Conservation (phyloP, 352 stramenopile species). For the Globisporangium megalacanthum region DNA sequence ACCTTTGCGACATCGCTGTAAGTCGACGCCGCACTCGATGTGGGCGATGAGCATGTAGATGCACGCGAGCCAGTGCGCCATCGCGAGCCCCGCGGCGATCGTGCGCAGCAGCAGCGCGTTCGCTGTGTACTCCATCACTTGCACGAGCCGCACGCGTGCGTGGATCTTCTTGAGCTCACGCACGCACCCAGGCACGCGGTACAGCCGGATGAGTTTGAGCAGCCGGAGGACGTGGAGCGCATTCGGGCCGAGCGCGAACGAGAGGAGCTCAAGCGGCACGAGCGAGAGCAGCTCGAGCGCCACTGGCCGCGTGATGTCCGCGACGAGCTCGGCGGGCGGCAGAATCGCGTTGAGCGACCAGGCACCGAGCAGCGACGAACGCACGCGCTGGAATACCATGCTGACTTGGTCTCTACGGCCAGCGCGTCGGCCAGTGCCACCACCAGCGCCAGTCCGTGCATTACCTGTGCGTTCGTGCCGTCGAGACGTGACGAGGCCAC, state of each 20-base stretch:
- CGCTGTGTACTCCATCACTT: constrained; percentile 50
- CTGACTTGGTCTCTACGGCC: constrained; percentile 1
- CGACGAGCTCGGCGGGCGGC: constrained; percentile 18
- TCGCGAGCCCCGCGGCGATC: constrained; percentile 31
- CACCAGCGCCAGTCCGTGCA: constrained; percentile 8
- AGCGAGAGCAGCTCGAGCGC: constrained; percentile 40
- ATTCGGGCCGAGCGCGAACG: constrained; percentile 34
- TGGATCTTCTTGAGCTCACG: constrained; percentile 44
- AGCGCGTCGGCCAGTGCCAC: not conserved
- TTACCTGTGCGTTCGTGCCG: not conserved
- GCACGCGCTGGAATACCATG: constrained; percentile 19
- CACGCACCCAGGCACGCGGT: constrained; percentile 40
- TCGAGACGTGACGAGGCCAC: constrained; percentile 17
- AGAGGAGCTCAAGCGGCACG: constrained; percentile 46
- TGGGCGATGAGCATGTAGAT: constrained; percentile 64
- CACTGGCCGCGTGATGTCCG: constrained; percentile 33
- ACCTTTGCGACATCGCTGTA: constrained; percentile 40
- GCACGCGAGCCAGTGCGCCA: constrained; percentile 57
- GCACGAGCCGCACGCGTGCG: constrained; percentile 28
- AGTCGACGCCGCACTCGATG: constrained; percentile 57
- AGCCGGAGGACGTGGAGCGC: constrained; percentile 47
- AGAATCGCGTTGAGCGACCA: constrained; percentile 72
- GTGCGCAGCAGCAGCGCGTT: constrained; percentile 52
- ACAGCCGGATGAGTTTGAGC: constrained; percentile 52
- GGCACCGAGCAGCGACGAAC: constrained; percentile 27